Evolutionary conservation across 352 stramenopile species (phyloP), one percentile per base, ranked within the genome.

Genomic region (Phytopythium oedochilum): DNA sequence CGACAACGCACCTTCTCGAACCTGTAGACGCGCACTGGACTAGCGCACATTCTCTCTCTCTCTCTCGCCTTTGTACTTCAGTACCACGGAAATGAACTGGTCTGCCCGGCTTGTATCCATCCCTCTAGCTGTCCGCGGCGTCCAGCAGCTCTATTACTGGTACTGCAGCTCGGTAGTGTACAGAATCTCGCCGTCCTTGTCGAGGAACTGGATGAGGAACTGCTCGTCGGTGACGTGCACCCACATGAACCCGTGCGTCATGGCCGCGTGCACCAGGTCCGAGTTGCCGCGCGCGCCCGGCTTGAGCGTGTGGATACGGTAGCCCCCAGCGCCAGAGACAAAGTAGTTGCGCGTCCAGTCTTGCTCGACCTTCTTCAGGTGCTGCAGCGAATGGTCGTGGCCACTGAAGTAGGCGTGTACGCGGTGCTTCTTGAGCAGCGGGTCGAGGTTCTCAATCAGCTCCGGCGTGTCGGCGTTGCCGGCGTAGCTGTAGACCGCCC

Each of bases 361-460:
- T 28, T 73, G 53, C 2, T 51, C 59, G 32, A 67, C 39, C 43
- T 84, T 82, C 39, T 71, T 76, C 32, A 94, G 71, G 63, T 95
- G 85, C 61, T 95, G 78, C 66, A 93, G 75, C 44, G 68, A 88
- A 63, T 95, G 85, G 60, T 95, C 85, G 53, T 95, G 85, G 44
- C 85, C 85, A 40, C 81, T 95, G 55, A 95, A 92, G 64, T 95
- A 95, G 38, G 83, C 83, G 54, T 95, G 81, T 12, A 95, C 85
- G 9, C 83, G 78, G 64, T 95, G 78, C 66, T 90, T 91, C 35
- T 81, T 69, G 11, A 95, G 57, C 45, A 95, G 55, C 34, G 85
- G 85, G 25, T 92, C 73, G 31, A 95, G 66, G 40, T 66, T 66
- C 12, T 73, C 53, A 49, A 95, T 93, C 11, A 95, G 60, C 63